Evolutionary conservation across 768 basidiomycete species (phyloP), one percentile per base, ranked within the genome.

Genomic region (Leccinum fibrillosum): DNA sequence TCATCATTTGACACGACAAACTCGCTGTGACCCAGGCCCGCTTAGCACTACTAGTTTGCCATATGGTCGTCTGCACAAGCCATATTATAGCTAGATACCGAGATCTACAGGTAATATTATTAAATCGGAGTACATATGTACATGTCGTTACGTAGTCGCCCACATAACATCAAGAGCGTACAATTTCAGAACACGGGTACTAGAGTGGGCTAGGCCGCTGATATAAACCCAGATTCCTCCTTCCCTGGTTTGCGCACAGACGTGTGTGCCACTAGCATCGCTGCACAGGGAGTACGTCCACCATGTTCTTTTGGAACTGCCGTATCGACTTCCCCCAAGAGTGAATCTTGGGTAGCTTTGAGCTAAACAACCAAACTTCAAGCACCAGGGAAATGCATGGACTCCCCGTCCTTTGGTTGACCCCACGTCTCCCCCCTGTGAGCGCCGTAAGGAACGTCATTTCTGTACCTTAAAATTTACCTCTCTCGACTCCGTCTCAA

Each of bases 371-470:
- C 17, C 25, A 15, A 28, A 26, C 30, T 11, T 45, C 15, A 37
- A 17, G 9, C 34, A 23, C 21, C 57, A 21, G 39, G 26, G n/a
- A 37, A 25, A 53, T 44, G 7, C 44, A 48, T 32, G 28, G 32
- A 47, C 58, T 44, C 47, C 53, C 58, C 15, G 1, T 25, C 53
- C 19, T 21, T 26, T 2, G 37, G 9, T 28, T 30, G 48, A 35
- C 32, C 37, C 49, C 52, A 54, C n/a, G 26, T 44, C 35, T 9
- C 9, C 1, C 35, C 26, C 59, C 25, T n/a, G 52, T 39, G 11
- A 62, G 60, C 8, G 59, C 39, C 25, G 60, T 30, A 49, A 56
- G 53, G 11, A 49, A 34, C 4, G 10, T 17, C 59, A 62, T 62
- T 47, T 30, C 39, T 37, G 59, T 47, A 7, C 60, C 52, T 49